Percentiles rank a stretch among this genome's conserved stretches.
Conservation (phyloP, 2,329 filamentous ascomycete genomes). For the Beauveria bassiana region DNA sequence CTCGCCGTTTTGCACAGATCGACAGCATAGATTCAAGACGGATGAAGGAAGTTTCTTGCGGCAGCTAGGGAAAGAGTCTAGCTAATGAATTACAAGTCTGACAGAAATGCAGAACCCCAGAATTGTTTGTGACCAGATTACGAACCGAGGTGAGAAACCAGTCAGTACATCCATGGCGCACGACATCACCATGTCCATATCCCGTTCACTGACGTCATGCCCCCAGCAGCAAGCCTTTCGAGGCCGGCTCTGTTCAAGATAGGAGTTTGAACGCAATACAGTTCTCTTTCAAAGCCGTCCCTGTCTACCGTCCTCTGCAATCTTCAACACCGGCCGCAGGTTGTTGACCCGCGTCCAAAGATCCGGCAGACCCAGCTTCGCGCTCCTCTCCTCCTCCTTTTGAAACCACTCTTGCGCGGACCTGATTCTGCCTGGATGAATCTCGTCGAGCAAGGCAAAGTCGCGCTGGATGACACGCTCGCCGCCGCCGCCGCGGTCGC, state of each 20-base stretch:
- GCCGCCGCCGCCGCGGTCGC: background rate
- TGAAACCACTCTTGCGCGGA: slow-evolving; percentile 42
- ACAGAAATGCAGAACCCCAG: too few relatives aligned
- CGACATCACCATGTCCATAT: too few relatives aligned
- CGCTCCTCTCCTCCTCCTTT: slow-evolving; percentile 27
- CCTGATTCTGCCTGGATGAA: slow-evolving; percentile 40
- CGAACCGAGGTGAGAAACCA: too few relatives aligned
- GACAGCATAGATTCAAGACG: too few relatives aligned
- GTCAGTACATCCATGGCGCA: too few relatives aligned
- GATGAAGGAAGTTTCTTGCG: too few relatives aligned
- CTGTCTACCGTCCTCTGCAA: slow-evolving; percentile 15
- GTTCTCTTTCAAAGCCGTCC: slow-evolving; percentile 10
- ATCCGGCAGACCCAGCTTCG: slow-evolving; percentile 9
- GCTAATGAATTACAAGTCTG: too few relatives aligned
- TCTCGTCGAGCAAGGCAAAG: slow-evolving; percentile 42
- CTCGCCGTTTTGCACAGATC: too few relatives aligned
- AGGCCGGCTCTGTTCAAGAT: background rate
- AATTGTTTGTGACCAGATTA: too few relatives aligned
- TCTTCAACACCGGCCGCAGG: slow-evolving; percentile 14
- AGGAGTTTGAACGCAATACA: too few relatives aligned
- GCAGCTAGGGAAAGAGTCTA: too few relatives aligned
- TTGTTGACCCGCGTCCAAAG: slow-evolving; percentile 15
- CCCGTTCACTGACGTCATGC: too few relatives aligned
- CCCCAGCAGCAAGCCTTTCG: background rate
- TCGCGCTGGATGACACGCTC: slow-evolving; percentile 35